phyloP scores from a whole-genome alignment of 495 filamentous ascomycete genomes.

The Aspergillus biplanus region DNA sequence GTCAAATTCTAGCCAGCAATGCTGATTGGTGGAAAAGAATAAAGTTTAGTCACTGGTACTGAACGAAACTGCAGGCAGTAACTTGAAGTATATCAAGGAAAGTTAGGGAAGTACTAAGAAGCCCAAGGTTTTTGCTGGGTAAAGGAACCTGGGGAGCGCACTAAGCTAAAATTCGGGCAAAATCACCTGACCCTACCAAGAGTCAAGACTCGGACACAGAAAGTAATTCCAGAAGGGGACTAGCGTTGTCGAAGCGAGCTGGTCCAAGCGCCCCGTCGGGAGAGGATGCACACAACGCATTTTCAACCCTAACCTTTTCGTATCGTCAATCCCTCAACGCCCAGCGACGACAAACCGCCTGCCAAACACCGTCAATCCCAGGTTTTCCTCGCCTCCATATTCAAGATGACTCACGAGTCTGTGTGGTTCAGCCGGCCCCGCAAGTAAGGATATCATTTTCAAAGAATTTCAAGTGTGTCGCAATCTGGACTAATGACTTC shows the following conservation, averaged over 20 bases:
- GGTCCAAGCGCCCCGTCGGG: conserved; percentile 37
- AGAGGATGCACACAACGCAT: conserved; percentile 46
- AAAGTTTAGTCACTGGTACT: too few relatives aligned
- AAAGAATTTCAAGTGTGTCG: not conserved
- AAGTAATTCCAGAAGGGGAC: conserved; percentile 22
- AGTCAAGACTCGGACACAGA: too few relatives aligned
- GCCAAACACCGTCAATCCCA: conserved; percentile 43
- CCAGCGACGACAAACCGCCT: conserved; percentile 44
- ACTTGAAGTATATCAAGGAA: not conserved
- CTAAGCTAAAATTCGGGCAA: not conserved
- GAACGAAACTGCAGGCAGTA: not conserved
- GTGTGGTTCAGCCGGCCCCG: conserved; percentile 99
- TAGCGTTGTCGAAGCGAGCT: conserved; percentile 43
- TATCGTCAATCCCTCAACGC: conserved; percentile 36
- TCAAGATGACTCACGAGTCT: conserved; percentile 96
- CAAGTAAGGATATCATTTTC: conserved; percentile 57
- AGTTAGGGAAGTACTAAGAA: not conserved
- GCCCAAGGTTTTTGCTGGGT: not conserved
- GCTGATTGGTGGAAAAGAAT: too few relatives aligned
- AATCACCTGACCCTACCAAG: conserved; percentile 21
- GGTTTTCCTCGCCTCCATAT: conserved; percentile 39
- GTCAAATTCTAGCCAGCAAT: too few relatives aligned
- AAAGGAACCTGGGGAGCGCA: not conserved
- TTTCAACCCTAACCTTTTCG: conserved; percentile 44
- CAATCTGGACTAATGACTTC: conserved; percentile 23